Percentiles rank a stretch among this genome's conserved stretches.
Evolutionary conservation across 768 basidiomycete genomes (phyloP).

Genomic region (Dioszegia aurantiaca): DNA sequence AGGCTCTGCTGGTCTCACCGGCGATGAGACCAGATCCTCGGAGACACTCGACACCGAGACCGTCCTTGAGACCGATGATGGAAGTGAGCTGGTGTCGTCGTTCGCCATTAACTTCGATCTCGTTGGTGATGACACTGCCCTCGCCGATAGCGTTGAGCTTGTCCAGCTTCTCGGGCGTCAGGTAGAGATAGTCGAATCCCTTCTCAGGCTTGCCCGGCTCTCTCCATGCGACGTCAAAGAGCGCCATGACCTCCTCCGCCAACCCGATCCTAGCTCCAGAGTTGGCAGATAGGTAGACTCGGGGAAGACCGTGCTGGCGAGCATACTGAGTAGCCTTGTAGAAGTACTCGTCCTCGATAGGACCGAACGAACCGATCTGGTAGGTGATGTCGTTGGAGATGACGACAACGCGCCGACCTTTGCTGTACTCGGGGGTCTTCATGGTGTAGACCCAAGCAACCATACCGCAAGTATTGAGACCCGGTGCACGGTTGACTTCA

Average conservation of each 20-base stretch:
- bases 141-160: slow-evolving; percentile 83
- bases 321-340: slow-evolving; percentile 91
- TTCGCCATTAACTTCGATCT: slow-evolving; percentile 83
- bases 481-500: slow-evolving; percentile 87
- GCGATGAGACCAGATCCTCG: slow-evolving; percentile 97
- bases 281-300: slow-evolving; percentile 97
- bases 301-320: slow-evolving; percentile 78
- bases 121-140: slow-evolving; percentile 71
- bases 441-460: slow-evolving; percentile 95
- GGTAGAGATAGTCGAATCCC: slow-evolving; percentile 92
- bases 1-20: slow-evolving; percentile 95
- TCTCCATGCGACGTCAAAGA: slow-evolving; percentile 91
- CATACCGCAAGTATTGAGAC: slow-evolving; percentile 95
- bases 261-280: slow-evolving; percentile 95
- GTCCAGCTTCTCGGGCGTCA: slow-evolving; percentile 85
- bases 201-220: slow-evolving; percentile 80
- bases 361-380: slow-evolving; percentile 98
- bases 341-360: slow-evolving; percentile 93
- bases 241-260: slow-evolving; percentile 81
- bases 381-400: slow-evolving; percentile 98
- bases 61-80: slow-evolving; percentile 94
- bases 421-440: slow-evolving; percentile 84
- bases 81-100: slow-evolving; percentile 89
- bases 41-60: slow-evolving; percentile 92
- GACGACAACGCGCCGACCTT: slow-evolving; percentile 80